Conservation (phyloP, 306 rosid genomes). For the Prunus kanzakura region DNA sequence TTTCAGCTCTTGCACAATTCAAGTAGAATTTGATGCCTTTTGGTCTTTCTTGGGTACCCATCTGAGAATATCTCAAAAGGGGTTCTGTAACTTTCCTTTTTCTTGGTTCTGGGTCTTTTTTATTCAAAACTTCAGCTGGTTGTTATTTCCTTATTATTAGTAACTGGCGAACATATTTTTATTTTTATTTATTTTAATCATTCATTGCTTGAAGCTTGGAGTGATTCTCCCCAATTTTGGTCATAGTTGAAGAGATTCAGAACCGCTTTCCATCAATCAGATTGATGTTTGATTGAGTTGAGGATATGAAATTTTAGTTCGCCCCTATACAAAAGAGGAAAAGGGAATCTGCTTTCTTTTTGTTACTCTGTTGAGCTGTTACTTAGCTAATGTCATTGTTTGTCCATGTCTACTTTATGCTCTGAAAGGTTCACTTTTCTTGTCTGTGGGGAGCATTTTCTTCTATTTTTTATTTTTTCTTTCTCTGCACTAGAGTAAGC, state of each 20-base stretch:
- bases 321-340: slow-evolving; percentile 45
- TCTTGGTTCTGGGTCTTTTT: slow-evolving; percentile 20
- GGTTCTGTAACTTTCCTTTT: slow-evolving; percentile 21
- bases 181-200: background rate
- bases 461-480: slow-evolving; percentile 7
- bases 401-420: slow-evolving; percentile 74
- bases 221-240: slow-evolving; percentile 24
- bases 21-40: slow-evolving; percentile 44
- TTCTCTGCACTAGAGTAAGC: slow-evolving; percentile 39
- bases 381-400: slow-evolving; percentile 58
- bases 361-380: slow-evolving; percentile 70
- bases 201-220: slow-evolving; percentile 25
- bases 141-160: slow-evolving; percentile 14
- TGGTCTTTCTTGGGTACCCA: slow-evolving; percentile 44
- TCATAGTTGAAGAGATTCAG: slow-evolving; percentile 26
- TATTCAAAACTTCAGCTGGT: slow-evolving; percentile 26
- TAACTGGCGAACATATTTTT: background rate
- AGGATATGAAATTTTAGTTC: slow-evolving; percentile 43
- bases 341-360: slow-evolving; percentile 96
- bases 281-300: slow-evolving; percentile 33
- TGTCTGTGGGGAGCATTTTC: slow-evolving; percentile 48
- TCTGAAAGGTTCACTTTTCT: slow-evolving; percentile 94
- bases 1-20: slow-evolving; percentile 45
- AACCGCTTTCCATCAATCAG: slow-evolving; percentile 31
- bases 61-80: slow-evolving; percentile 42